Percentiles rank a stretch among this genome's conserved stretches.
These are phyloP conservation scores for Polyplosphaeria fusca DNA, from an alignment of 495 filamentous ascomycete species.

Conservation along the genomic window DNA sequence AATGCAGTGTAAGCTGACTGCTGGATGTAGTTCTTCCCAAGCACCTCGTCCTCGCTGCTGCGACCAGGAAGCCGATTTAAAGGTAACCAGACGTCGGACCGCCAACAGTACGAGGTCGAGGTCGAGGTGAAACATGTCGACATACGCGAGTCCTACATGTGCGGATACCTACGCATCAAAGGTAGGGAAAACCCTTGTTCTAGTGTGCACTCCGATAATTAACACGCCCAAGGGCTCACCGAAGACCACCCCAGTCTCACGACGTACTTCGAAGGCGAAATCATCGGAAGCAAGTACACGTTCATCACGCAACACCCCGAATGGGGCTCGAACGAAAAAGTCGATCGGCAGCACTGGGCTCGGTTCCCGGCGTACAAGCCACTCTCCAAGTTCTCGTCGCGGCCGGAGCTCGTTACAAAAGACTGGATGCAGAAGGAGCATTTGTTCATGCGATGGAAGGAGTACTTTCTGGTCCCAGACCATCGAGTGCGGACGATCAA, in stretches of 20 bases:
- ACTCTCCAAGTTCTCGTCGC: slow-evolving; percentile 70
- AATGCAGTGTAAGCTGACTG: slow-evolving; percentile 9
- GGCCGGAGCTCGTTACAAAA: slow-evolving; percentile 68
- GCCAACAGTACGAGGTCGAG: slow-evolving; percentile 87
- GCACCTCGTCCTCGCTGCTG: slow-evolving; percentile 74
- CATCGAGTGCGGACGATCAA: slow-evolving; percentile 85
- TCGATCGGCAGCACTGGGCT: slow-evolving; percentile 90
- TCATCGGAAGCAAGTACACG: slow-evolving; percentile 90
- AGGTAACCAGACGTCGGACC: slow-evolving; percentile 88
- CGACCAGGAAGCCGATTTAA: slow-evolving; percentile 83
- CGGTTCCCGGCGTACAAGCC: slow-evolving; percentile 85
- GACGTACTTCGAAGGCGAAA: slow-evolving; percentile 98
- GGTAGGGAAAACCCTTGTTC: slow-evolving; percentile 53
- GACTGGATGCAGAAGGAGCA: slow-evolving; percentile 74
- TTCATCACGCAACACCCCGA: slow-evolving; percentile 85
- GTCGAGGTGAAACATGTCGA: slow-evolving; percentile 97
- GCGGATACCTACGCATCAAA: slow-evolving; percentile 94
- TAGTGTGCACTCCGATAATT: slow-evolving; percentile 14
- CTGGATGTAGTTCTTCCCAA: slow-evolving; percentile 52
- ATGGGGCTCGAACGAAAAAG: slow-evolving; percentile 91
- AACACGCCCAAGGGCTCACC: slow-evolving; percentile 68
- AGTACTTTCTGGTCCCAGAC: slow-evolving; percentile 95
- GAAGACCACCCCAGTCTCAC: slow-evolving; percentile 94
- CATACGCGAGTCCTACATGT: slow-evolving; percentile 89
- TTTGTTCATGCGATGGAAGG: slow-evolving; percentile 99